phyloP scores from a whole-genome alignment of 495 filamentous ascomycete species.

The Penicillium cinerascens region DNA sequence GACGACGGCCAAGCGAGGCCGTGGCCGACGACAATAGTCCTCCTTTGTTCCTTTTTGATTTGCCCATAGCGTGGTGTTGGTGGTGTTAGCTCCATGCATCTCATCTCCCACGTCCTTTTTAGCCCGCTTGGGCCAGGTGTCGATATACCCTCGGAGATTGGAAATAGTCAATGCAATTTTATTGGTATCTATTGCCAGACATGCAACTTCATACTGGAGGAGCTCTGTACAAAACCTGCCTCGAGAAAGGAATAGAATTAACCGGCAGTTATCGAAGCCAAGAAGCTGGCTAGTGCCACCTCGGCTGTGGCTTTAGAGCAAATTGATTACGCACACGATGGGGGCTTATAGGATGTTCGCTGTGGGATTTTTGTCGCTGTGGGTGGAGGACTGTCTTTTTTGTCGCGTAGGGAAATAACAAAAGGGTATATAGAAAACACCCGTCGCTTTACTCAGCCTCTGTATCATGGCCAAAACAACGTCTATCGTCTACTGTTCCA shows the following conservation, averaged over 20 bases:
- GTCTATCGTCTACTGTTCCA: conserved; percentile 26
- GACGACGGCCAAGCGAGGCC: conserved; percentile 64
- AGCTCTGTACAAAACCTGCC: too few species aligned
- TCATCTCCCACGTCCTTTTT: background rate
- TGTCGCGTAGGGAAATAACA: conserved; percentile 26
- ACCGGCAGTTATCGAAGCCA: background rate
- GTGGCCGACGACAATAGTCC: conserved; percentile 36
- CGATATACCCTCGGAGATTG: conserved; percentile 21
- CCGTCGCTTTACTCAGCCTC: background rate
- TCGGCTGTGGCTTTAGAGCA: background rate
- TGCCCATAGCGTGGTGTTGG: conserved; percentile 29
- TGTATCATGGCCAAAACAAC: conserved; percentile 5
- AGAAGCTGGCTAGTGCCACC: background rate
- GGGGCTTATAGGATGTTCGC: background rate
- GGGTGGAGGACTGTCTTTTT: conserved; percentile 17
- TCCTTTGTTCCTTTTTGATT: conserved; percentile 2
- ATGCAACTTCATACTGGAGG: too few species aligned
- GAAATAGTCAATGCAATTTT: conserved; percentile 4
- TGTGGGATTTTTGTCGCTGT: conserved; percentile 19
- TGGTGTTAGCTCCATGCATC: conserved; percentile 16
- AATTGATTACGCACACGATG: background rate
- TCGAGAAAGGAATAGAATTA: background rate
- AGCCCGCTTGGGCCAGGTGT: conserved; percentile 5
- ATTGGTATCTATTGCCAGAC: background rate
- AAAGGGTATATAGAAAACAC: background rate